phyloP scores from a whole-genome alignment of 306 rosid genomes.

The Medicago arabica region DNA sequence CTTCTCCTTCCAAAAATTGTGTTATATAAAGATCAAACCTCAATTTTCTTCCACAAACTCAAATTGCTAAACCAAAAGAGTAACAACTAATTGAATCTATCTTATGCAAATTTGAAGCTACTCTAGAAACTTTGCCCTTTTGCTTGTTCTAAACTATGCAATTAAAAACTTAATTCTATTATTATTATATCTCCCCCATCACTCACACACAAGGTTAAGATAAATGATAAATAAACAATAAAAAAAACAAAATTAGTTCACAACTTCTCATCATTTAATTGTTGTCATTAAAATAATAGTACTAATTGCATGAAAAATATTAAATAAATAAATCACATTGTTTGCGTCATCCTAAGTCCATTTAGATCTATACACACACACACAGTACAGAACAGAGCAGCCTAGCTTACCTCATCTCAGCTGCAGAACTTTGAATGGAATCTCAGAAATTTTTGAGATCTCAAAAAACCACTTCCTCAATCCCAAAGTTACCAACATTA shows the following conservation, averaged over 20 bases:
- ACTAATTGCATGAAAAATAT: slow-evolving; percentile 33
- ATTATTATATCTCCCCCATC: neutral
- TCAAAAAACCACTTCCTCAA: slow-evolving; percentile 46
- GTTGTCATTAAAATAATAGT: slow-evolving; percentile 6
- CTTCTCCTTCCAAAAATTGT: neutral
- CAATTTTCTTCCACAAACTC: neutral
- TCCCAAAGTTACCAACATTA: slow-evolving; percentile 42
- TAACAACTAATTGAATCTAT: neutral
- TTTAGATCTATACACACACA: slow-evolving; percentile 48
- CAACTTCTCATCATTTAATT: slow-evolving; percentile 37
- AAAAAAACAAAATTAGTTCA: slow-evolving; percentile 27
- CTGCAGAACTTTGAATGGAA: slow-evolving; percentile 53
- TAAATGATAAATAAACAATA: neutral
- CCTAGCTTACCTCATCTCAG: slow-evolving; percentile 53
- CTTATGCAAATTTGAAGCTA: neutral
- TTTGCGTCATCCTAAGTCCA: slow-evolving; percentile 61
- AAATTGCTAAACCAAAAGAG: neutral
- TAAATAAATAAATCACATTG: slow-evolving; percentile 32
- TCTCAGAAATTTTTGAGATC: slow-evolving; percentile 54
- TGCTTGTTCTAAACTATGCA: slow-evolving; percentile 3
- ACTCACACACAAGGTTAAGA: neutral
- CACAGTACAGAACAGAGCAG: neutral
- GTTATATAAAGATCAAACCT: neutral
- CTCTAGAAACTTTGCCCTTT: neutral
- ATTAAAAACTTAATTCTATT: neutral